Conservation (phyloP, 164 flowering plant species). For the grape (Vitis vinifera) region DNA sequence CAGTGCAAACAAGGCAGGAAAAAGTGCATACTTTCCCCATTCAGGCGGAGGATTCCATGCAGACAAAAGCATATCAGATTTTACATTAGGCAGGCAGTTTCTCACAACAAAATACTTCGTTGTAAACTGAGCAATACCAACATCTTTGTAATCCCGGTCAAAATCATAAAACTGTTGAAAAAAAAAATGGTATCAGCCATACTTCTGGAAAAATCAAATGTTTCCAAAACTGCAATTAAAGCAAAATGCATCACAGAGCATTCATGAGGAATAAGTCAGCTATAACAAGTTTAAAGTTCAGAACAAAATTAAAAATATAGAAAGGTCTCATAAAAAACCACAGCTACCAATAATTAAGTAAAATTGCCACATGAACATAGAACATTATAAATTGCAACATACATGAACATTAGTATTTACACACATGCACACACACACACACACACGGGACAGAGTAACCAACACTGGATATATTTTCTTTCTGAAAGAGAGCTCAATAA, state of each 20-base stretch:
- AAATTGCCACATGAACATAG: too few species aligned
- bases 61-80: conserved; percentile 86
- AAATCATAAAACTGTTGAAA: conserved; percentile 81
- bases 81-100: conserved; percentile 88
- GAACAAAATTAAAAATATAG: neutral
- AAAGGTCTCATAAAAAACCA: neutral
- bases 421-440: too few species aligned
- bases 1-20: neutral
- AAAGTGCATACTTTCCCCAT: conserved; percentile 90
- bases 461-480: too few species aligned
- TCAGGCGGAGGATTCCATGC: conserved; percentile 99
- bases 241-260: neutral
- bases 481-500: too few species aligned
- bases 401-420: too few species aligned
- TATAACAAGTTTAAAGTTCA: neutral
- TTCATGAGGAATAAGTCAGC: neutral
- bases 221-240: neutral
- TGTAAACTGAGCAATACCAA: conserved; percentile 89
- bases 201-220: neutral
- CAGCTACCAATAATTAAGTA: too few species aligned
- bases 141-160: conserved; percentile 96
- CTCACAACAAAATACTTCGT: conserved; percentile 86
- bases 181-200: neutral
- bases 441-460: too few species aligned
- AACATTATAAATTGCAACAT: too few species aligned